Base-by-base conservation (phyloP, 2,329 filamentous ascomycete genomes). In the Paradendryphiella salina region DNA sequence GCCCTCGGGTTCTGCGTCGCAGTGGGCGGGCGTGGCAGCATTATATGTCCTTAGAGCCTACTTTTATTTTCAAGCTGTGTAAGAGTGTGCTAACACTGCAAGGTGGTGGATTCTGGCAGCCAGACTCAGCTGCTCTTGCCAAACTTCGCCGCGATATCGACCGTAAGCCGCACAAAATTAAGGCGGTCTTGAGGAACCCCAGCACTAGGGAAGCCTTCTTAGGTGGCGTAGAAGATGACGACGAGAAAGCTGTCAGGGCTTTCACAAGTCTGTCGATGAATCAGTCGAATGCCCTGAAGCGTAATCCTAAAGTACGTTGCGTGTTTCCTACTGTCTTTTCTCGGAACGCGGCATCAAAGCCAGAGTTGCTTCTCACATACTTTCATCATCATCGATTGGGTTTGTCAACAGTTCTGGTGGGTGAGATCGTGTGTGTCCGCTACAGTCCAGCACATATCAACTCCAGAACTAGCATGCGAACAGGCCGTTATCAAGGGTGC, bases 71-170 rank as follows among this genome's bases (percentile, higher is more conserved):
- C 23, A 33, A 15, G 9, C 13, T n/a, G 29, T 17, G 13, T 33
- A 38, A 18, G 21, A 5, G 18, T 32, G 46, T 17, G 58, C 65
- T 71, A 37, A 71, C 57, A 35, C 23, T 35, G n/a, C 11, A 59
- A 85, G 84, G 88, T 50, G 90, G 89, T 38, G 91, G 92, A 1
- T 76, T 95, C 13, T 96, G 89, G 89, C 83, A 86, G 63, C 89
- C 90, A 1, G 88, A 90, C 44, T 81, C 83, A 1, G 75, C 77
- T 4, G 78, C 85, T n/a, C 76, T 94, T 11, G 81, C 81, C 29
- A 80, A 80, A 56, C 76, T 96, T 70, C 84, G 92, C 50, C 79
- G 81, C 26, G 87, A 86, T 67, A 87, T 96, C 67, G 89, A 96
- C 74, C 80, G 82, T 62, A 82, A 86, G 53, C 86, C 90, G 10